Conservation (phyloP, 768 basidiomycete species). For the Mycena rosella region DNA sequence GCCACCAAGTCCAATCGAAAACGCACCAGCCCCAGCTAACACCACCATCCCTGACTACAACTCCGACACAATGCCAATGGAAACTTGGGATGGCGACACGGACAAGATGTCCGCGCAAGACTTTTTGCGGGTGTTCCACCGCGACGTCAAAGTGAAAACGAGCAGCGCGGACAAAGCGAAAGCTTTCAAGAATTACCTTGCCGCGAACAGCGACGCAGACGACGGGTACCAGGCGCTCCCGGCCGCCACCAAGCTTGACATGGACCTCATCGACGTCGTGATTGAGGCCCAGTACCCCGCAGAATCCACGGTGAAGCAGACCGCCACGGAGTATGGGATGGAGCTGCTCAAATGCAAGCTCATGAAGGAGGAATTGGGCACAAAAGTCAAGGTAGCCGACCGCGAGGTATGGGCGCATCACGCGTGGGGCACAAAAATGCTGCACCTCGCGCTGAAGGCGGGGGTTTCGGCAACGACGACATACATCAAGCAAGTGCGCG, state of each 20-base stretch:
- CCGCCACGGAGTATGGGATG: background rate
- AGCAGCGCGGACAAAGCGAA: conserved; percentile 7
- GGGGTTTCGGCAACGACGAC: background rate
- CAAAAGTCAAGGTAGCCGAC: conserved; percentile 2
- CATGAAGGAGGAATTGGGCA: conserved; percentile 12
- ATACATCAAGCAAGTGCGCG: conserved; percentile 5
- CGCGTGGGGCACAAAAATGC: conserved; percentile 8
- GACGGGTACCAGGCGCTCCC: conserved; percentile 6
- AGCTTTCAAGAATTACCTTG: conserved; percentile 10
- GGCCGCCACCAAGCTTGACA: background rate
- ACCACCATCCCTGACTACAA: conserved; percentile 2
- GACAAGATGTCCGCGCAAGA: conserved; percentile 15
- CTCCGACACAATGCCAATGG: conserved; percentile 6
- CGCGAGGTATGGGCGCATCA: conserved; percentile 17
- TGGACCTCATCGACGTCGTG: conserved; percentile 7
- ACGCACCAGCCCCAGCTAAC: background rate
- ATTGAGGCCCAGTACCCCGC: conserved; percentile 5
- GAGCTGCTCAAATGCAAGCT: background rate
- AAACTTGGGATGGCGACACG: conserved; percentile 10
- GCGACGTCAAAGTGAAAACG: background rate
- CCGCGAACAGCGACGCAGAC: conserved; percentile 2
- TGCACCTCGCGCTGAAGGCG: conserved; percentile 5
- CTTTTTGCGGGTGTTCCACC: conserved; percentile 9
- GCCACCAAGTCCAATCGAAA: background rate
- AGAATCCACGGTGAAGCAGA: conserved; percentile 2